Evolutionary conservation across 2,329 filamentous ascomycete genomes (phyloP).

Genomic region (Cladophialophora chaetospira): DNA sequence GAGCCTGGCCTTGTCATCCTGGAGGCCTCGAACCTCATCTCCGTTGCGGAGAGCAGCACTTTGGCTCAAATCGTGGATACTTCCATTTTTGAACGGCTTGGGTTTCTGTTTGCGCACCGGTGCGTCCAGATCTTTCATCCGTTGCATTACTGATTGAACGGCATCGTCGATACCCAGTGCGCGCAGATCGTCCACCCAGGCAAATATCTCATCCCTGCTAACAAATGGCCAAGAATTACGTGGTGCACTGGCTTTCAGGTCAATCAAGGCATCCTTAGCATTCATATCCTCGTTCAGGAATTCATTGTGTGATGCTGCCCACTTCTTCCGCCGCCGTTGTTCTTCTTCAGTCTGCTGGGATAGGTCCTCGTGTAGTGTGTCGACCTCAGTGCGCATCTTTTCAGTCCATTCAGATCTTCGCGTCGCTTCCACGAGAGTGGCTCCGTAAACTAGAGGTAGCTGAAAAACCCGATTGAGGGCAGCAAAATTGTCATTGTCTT

Average conservation of each 20-base stretch:
- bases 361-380: conserved; percentile 88
- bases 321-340: conserved; percentile 80
- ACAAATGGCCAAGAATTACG: conserved; percentile 80
- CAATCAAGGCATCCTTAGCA: conserved; percentile 63
- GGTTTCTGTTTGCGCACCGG: conserved; percentile 86
- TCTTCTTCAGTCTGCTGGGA: conserved; percentile 91
- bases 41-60: conserved; percentile 82
- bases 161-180: conserved; percentile 66
- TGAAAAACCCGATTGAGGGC: conserved; percentile 77
- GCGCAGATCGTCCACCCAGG: conserved; percentile 69
- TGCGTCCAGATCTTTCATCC: conserved; percentile 75
- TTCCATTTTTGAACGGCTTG: conserved; percentile 92
- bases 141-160: conserved; percentile 71
- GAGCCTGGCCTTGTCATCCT: conserved; percentile 76
- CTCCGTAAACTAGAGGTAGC: conserved; percentile 86
- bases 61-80: conserved; percentile 87
- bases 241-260: conserved; percentile 80
- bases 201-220: conserved; percentile 72
- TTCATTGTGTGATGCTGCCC: conserved; percentile 60
- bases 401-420: conserved; percentile 87
- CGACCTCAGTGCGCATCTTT: conserved; percentile 84
- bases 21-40: conserved; percentile 75
- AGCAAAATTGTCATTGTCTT: conserved; percentile 79
- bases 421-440: conserved; percentile 81
- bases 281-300: conserved; percentile 32